Conservation (phyloP, 331 rosid genomes). For the Pyrus hybrid region DNA sequence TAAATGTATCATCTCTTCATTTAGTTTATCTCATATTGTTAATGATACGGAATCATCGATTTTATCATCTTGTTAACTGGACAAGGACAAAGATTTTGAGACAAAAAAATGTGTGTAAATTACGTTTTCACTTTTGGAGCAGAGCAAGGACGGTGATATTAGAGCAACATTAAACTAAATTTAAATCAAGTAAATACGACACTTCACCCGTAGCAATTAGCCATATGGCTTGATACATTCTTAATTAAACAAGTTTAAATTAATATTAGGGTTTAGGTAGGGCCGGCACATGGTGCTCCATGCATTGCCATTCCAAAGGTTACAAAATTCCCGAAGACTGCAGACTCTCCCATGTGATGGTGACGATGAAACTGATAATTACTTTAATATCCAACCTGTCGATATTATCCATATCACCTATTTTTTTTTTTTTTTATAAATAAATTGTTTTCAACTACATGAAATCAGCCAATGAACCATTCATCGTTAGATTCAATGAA, state of each 20-base stretch:
- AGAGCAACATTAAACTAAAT: not conserved
- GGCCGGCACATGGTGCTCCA: not conserved
- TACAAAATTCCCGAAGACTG: not conserved
- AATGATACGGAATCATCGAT: not conserved
- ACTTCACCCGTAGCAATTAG: not conserved
- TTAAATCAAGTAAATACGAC: not conserved
- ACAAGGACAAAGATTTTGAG: not conserved
- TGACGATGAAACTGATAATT: not conserved
- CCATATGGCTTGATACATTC: not conserved
- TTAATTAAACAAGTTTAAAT: not conserved
- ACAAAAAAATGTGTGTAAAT: not conserved
- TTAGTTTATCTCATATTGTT: too few species aligned
- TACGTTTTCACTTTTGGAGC: not conserved
- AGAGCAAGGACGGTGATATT: not conserved
- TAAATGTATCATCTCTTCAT: not conserved
- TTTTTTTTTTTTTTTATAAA: too few species aligned
- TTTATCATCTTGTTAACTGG: not conserved
- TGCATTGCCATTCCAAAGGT: not conserved
- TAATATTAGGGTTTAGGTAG: not conserved
- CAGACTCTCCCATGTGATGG: slow-evolving; percentile 1
- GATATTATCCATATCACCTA: slow-evolving; percentile 10
- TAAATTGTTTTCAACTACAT: too few species aligned
- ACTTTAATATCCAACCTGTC: not conserved
- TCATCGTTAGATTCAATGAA: too few species aligned
- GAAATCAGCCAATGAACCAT: too few species aligned